Base-by-base conservation (phyloP, 164 flowering plant genomes). In the Euptelea pleiosperma region DNA sequence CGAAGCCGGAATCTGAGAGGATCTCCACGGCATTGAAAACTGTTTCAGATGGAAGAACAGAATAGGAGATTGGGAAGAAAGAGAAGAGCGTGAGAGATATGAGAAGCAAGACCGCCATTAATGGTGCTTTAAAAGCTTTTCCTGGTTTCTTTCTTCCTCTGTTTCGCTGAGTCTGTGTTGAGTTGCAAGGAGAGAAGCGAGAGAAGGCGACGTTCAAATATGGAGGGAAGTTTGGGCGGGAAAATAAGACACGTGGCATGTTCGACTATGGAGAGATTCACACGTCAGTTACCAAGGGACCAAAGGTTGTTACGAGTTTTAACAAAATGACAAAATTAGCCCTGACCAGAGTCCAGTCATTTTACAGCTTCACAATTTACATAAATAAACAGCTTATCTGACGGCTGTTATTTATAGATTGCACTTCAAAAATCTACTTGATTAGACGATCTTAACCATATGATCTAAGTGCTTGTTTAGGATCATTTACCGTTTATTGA, bases 1-100 rank as follows among this genome's bases (percentile, higher is more conserved):
- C 1, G 63, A 37, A 73, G 55, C 83, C 80, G 11, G 84, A 62
- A 45, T 60, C 48, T 2, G 78, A 70, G 70, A 82, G 86, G 40
- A 66, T 65, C 9, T 77, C 78, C 4, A 61, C 64, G 41, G 82
- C 86, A 37, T 66, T 64, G 31, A 22, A 14, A 48, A 74, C 5
- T 24, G 63, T 43, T 26, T 48, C 62, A 35, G 57, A 31, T 0
- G 54, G 73, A 48, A 57, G 68, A 44, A 57, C 7, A 2, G 65
- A 28, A 16, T 58, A 28, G 6, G 57, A 60, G 29, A 52, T 19
- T 11, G 45, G 48, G 29, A 42, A 26, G 21, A 52, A 55, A 26
- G 63, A 47, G 59, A 50, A 53, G 26, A 61, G 40, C 7, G 59
- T 9, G 39, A 64, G 55, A 26, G 39, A 59, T 1, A 11, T n/a